phyloP scores from a whole-genome alignment of 768 basidiomycete species.

The Amanita pallidorosea region DNA sequence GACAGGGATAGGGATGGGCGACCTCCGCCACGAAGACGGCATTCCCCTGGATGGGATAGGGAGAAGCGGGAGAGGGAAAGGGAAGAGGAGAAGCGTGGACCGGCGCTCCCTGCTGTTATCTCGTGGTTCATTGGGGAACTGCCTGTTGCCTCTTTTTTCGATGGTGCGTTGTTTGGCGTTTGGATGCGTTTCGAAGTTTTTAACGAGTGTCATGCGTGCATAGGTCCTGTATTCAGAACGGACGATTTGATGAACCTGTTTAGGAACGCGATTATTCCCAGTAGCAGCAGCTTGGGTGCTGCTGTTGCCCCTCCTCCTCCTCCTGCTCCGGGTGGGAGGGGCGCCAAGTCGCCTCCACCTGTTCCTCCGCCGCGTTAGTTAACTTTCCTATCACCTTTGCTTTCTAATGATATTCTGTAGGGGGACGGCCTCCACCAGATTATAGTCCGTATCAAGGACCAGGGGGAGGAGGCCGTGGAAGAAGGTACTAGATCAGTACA shows the following conservation, averaged over 20 bases:
- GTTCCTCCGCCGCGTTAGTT: slow-evolving; percentile 37
- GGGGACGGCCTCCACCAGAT: slow-evolving; percentile 1
- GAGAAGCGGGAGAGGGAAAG: slow-evolving; percentile 23
- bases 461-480: slow-evolving; percentile 15
- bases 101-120: slow-evolving; percentile 44
- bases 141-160: slow-evolving; percentile 64
- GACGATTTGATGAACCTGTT: slow-evolving; percentile 87
- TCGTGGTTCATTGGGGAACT: slow-evolving; percentile 81
- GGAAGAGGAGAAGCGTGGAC: slow-evolving; percentile 35
- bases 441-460: slow-evolving; percentile 6
- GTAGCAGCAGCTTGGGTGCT: slow-evolving; percentile 23
- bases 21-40: slow-evolving; percentile 23
- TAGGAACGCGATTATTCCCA: slow-evolving; percentile 72
- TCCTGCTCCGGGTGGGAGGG: not conserved
- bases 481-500: not conserved
- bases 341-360: slow-evolving; percentile 47
- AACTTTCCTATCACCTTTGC: slow-evolving; percentile 25
- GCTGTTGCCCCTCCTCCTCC: not conserved
- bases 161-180: slow-evolving; percentile 46
- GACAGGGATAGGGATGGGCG: slow-evolving; percentile 10
- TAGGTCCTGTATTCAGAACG: slow-evolving; percentile 83
- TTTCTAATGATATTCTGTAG: slow-evolving; percentile 28
- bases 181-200: not conserved
- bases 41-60: slow-evolving; percentile 38
- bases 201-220: slow-evolving; percentile 1